Percentiles rank a stretch among this genome's conserved stretches.
Evolutionary conservation across 2,329 filamentous ascomycete species (phyloP).

Genomic region (Madurella mycetomatis): DNA sequence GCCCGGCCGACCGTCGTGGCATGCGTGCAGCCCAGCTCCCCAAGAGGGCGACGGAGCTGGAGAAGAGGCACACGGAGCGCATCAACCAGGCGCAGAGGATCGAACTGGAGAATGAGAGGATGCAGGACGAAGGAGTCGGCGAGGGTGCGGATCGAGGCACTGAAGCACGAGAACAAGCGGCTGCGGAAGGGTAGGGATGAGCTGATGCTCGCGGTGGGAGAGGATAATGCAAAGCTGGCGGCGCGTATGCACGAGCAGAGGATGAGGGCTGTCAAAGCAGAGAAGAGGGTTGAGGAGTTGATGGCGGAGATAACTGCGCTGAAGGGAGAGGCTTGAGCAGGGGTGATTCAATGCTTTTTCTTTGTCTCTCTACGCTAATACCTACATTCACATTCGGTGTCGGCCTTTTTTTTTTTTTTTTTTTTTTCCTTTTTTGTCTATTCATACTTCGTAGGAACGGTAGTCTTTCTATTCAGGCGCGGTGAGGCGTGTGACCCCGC

Average conservation of each 20-base stretch:
- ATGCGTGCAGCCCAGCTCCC: conserved; percentile 27
- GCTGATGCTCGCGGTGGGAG: conserved; percentile 13
- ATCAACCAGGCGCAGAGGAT: background rate
- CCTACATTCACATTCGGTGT: background rate
- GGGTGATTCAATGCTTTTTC: background rate
- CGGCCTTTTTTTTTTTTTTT: background rate
- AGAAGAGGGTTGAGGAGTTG: conserved; percentile 9
- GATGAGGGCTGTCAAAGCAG: conserved; percentile 7
- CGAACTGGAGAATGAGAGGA: conserved; percentile 5
- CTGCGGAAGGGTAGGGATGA: conserved; percentile 4
- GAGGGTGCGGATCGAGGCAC: conserved; percentile 6
- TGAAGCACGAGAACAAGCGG: conserved; percentile 15
- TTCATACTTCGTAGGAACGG: too few species aligned
- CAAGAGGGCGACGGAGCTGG: conserved; percentile 33
- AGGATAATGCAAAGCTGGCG: conserved; percentile 17
- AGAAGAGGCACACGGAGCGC: conserved; percentile 25
- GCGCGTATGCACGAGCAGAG: conserved; percentile 13
- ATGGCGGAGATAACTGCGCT: conserved; percentile 3
- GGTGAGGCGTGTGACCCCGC: too few species aligned
- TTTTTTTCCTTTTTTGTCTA: too few species aligned
- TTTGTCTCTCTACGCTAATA: too few species aligned
- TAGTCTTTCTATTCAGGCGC: too few species aligned
- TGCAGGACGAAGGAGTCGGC: background rate
- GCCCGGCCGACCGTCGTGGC: conserved; percentile 37
- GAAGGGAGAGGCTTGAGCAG: background rate